Evolutionary conservation across 768 basidiomycete genomes (phyloP), one percentile per base, ranked within the genome.

Genomic region (Boletus rubescentipes): DNA sequence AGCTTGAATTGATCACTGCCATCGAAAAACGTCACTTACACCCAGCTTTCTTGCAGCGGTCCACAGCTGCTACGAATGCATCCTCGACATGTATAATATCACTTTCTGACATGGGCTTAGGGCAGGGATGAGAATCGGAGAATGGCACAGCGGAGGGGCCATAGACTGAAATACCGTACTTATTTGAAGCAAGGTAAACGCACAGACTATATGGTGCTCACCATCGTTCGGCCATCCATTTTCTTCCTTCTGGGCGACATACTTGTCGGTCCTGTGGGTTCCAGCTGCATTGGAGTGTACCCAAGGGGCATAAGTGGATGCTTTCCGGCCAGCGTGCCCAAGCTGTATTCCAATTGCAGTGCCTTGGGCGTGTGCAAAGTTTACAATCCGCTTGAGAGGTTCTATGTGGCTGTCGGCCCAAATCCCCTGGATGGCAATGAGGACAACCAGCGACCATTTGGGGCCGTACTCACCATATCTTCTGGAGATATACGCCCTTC

Each of bases 321-420:
- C 85, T 66, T 95, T 94, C 32, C 80, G 72, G 11, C 80, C 80
- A 5, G 86, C 88, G 66, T 93, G 91, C 0, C 83, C 81, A 18
- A 94, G 81, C 65, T 94, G 92, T 31, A 94, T 77, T 1, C 88
- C 92, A 26, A 93, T 84, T 44, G 79, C 76, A 1, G 85, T 79
- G 9, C 82, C 85, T 43, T 90, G 87, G 0, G 80, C 72, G 61
- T 91, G 88, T 15, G 77, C 77, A 63, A 93, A 92, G 53, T 89
- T 76, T 46, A 90, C 86, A 50, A 93, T 83, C 30, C 83, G 79
- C 63, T 82, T 82, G 36, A 90, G 69, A 14, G 85, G 83, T 31
- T 76, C 80, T 40, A 91, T 86, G 49, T 93, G 93, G 3, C 77
- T 77, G 65, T 93, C 90, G 2, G 75, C 70, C 91, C 91, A 93